A percentile compares a stretch with the other conserved stretches of the same genome.
Conservation (phyloP, 1,139 yeast species). For the Kodamaea suecica region DNA sequence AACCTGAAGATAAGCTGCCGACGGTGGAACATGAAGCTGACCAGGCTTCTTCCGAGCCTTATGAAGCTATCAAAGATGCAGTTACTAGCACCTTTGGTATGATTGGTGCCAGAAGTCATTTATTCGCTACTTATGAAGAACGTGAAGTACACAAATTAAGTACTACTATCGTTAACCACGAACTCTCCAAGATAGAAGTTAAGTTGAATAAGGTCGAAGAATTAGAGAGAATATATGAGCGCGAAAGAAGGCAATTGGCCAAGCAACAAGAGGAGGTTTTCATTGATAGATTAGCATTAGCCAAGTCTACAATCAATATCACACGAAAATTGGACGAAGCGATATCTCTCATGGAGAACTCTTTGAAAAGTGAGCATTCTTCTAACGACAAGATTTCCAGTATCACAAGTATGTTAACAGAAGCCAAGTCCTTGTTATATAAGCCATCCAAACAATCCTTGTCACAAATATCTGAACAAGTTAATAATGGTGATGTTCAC, state of each 20-base stretch:
- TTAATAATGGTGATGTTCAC: conserved; percentile 13
- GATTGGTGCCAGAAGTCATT: conserved; percentile 78
- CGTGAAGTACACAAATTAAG: conserved; percentile 66
- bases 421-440: conserved; percentile 48
- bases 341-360: conserved; percentile 31
- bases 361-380: conserved; percentile 7
- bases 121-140: conserved; percentile 81
- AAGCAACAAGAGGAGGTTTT: conserved; percentile 80
- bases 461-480: conserved; percentile 18
- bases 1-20: conserved; percentile 3
- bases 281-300: conserved; percentile 71
- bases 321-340: conserved; percentile 49
- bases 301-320: conserved; percentile 55
- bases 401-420: conserved; percentile 34
- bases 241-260: conserved; percentile 71
- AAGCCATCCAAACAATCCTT: conserved; percentile 47
- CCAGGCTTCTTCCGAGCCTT: background rate
- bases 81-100: conserved; percentile 59
- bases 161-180: conserved; percentile 62
- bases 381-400: conserved; percentile 7
- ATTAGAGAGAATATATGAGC: conserved; percentile 74
- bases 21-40: conserved; percentile 2
- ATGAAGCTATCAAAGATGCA: conserved; percentile 39
- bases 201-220: conserved; percentile 68
- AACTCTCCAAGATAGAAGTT: conserved; percentile 70